These are phyloP conservation scores for Jatropha curcas DNA, from an alignment of 345 rosid species.

Conservation along the genomic window DNA sequence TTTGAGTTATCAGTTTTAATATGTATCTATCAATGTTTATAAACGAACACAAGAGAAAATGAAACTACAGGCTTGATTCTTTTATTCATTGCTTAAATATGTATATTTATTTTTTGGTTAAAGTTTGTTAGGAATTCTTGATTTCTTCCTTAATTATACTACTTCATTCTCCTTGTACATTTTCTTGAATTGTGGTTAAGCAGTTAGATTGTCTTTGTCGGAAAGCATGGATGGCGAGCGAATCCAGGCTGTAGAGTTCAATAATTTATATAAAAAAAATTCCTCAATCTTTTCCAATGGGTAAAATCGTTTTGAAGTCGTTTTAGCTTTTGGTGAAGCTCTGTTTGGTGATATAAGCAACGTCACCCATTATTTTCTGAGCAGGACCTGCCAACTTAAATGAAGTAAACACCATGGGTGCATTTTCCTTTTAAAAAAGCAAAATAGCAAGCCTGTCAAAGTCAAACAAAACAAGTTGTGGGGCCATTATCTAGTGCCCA, in stretches of 20 bases:
- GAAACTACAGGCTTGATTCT: slow-evolving; percentile 32
- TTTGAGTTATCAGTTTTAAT: slow-evolving; percentile 7
- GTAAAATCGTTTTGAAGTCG: background rate
- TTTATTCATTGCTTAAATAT: slow-evolving; percentile 33
- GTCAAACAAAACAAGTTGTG: background rate
- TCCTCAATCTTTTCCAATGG: background rate
- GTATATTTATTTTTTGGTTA: slow-evolving; percentile 12
- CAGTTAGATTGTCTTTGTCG: background rate
- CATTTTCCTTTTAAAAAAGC: background rate
- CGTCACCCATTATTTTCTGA: slow-evolving; percentile 2
- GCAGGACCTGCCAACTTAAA: background rate
- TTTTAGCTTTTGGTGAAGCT: slow-evolving; percentile 11
- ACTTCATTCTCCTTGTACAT: background rate
- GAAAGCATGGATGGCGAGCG: background rate
- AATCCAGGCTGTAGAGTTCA: background rate
- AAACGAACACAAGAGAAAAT: slow-evolving; percentile 28
- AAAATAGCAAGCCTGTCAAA: background rate
- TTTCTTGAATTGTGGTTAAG: background rate
- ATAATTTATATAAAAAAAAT: background rate
- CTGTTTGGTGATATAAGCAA: background rate
- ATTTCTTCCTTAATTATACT: background rate
- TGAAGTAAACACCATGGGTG: background rate
- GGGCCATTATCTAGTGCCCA: background rate
- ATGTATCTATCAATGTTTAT: slow-evolving; percentile 27
- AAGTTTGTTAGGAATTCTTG: background rate